Percentiles rank a stretch among this genome's conserved stretches.
Evolutionary conservation across 345 rosid genomes (phyloP).

Genomic region (Jatropha curcas): DNA sequence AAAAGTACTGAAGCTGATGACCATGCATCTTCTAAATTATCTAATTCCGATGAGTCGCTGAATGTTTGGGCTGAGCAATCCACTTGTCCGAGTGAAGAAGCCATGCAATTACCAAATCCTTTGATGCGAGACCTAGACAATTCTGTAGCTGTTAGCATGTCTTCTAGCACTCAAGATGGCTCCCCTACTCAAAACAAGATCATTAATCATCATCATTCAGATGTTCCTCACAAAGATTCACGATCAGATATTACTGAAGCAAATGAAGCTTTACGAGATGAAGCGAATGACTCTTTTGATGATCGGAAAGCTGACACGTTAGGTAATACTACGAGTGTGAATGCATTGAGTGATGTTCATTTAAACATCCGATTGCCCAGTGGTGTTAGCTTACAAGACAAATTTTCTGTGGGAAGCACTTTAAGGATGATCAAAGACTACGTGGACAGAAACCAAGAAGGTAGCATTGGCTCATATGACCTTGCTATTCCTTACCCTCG

Average conservation of each 20-base stretch:
- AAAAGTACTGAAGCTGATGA: conserved; percentile 22
- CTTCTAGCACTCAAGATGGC: conserved; percentile 29
- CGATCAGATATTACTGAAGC: conserved; percentile 13
- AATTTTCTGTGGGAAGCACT: conserved; percentile 55
- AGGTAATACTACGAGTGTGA: conserved; percentile 19
- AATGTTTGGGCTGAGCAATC: conserved; percentile 30
- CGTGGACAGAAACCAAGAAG: conserved; percentile 59
- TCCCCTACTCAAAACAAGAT: conserved; percentile 20
- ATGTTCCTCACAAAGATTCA: conserved; percentile 21
- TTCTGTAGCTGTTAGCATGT: conserved; percentile 24
- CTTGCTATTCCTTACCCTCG: conserved; percentile 91
- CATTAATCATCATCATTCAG: conserved; percentile 24
- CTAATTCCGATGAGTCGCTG: conserved; percentile 13
- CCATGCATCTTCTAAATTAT: conserved; percentile 34
- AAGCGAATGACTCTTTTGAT: conserved; percentile 27
- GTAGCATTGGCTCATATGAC: conserved; percentile 53
- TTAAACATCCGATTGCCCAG: conserved; percentile 72
- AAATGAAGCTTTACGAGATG: conserved; percentile 22
- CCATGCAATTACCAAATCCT: conserved; percentile 30
- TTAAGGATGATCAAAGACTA: conserved; percentile 68
- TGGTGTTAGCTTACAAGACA: conserved; percentile 67
- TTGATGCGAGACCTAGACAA: conserved; percentile 20
- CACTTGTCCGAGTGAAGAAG: conserved; percentile 23
- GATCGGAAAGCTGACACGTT: conserved; percentile 21
- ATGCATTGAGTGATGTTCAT: conserved; percentile 52